Evolutionary conservation across 352 stramenopile species (phyloP), one percentile per base, ranked within the genome.

Genomic region (Pythium vanterpoolii): DNA sequence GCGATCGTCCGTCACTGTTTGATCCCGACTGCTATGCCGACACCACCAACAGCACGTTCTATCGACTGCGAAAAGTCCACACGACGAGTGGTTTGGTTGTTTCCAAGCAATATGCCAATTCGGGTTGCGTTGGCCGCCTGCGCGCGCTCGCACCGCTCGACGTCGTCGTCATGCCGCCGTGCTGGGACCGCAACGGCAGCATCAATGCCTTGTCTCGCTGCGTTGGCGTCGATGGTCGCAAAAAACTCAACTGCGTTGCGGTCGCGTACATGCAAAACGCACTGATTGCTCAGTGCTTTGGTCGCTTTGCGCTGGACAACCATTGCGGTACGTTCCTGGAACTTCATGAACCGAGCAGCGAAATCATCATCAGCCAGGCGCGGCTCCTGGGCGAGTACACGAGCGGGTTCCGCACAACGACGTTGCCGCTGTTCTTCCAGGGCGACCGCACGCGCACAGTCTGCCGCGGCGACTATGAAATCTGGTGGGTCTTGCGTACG

Each of bases 401-500:
- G 30, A 89, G 64, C 50, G 78, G 81, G 0, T 94, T 92, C 51
- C 77, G 83, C 26, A 89, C 79, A 16, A 93, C 82, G 28, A 90
- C 82, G 0, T 38, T 93, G 42, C 82, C 79, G 18, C 60, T 95
- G 2, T 86, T 91, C 51, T 91, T 83, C 56, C 58, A 66, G 40
- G 87, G 86, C 1, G 79, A 94, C 49, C 64, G 60, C 14, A 70
- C 48, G 4, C 74, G 79, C 10, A 91, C 79, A 8, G 73, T 94
- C 51, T 94, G 84, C 56, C 68, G 67, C 21, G 83, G 84, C 4
- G 69, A 74, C 56, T 94, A 94, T 60, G 84, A 94, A 53, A 82
- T 96, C 52, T 96, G 87, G 86, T 96, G 87, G 87, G 86, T 94
- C 7, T 73, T 87, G 49, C 85, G 87, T 53, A 94, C 82, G 47